These are phyloP conservation scores for Annona cherimola DNA, from an alignment of 164 flowering plant species.

Conservation along the genomic window DNA sequence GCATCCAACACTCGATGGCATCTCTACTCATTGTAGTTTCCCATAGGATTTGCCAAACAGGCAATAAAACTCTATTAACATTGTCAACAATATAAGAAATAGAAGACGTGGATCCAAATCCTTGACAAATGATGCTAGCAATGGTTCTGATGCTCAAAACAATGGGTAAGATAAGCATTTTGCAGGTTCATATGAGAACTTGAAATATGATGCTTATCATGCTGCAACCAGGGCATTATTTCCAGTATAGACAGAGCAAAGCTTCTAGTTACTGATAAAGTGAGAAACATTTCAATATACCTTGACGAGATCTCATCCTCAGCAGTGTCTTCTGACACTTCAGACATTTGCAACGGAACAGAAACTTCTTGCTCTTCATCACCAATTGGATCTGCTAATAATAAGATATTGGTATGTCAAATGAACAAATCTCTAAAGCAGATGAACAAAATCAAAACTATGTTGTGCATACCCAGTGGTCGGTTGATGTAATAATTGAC, in stretches of 20 bases:
- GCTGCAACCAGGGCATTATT: not conserved
- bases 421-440: not conserved
- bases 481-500: slow-evolving; percentile 70
- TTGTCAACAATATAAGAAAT: too few species aligned
- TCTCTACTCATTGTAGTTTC: too few species aligned
- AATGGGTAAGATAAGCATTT: not conserved
- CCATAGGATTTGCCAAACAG: too few species aligned
- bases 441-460: not conserved
- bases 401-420: not conserved
- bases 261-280: not conserved
- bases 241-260: not conserved
- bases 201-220: not conserved
- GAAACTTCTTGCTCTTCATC: slow-evolving; percentile 64
- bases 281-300: slow-evolving; percentile 27
- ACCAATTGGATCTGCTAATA: slow-evolving; percentile 41
- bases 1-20: too few species aligned
- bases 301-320: slow-evolving; percentile 84
- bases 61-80: too few species aligned
- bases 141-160: not conserved
- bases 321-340: slow-evolving; percentile 38
- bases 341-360: slow-evolving; percentile 47
- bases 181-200: not conserved
- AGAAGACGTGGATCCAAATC: too few species aligned
- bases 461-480: slow-evolving; percentile 50
- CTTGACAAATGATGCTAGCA: too few species aligned